Evolutionary conservation across 2,329 filamentous ascomycete genomes (phyloP), one percentile per base, ranked within the genome.

Genomic region (Xylariaceae sp.): DNA sequence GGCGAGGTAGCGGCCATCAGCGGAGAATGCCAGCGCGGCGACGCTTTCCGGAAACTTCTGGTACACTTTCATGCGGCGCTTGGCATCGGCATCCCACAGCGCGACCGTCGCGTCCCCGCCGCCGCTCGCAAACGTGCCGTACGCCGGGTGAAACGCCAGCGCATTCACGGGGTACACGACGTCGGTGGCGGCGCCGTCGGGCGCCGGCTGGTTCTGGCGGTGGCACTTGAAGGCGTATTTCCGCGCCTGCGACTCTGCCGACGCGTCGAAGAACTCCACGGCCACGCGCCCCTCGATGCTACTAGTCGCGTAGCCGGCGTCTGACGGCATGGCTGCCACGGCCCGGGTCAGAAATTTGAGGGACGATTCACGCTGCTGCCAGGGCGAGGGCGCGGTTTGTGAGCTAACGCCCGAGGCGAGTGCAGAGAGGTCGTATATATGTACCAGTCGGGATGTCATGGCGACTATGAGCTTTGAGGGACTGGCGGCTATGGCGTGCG

Each of bases 161-260:
- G 92, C 88, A 68, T 97, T 94, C 62, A 97, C 92, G 0, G 92
- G 92, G 67, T 92, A 96, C 3, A 97, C 91, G 4, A 96, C 81
- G 66, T 96, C 92, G 24, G 80, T 85, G 43, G 81, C 81, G 48
- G 76, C 70, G 24, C 57, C 72, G 32, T 82, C 81, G 8, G 81
- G 80, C 33, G 86, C 81, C 2, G 83, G 74, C 8, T 79, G 80
- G 1, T 85, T 81, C 71, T 96, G 91, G 4, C 94, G 84, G 74
- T 99, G 94, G 74, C 94, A 99, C 74, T 99, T 99, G 83, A 99
- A 99, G 11, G 94, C 94, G 72, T 97, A 99, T 73, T 97, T 97
- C 62, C 92, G 84, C 32, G 89, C 88, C 75, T 97, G 92, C 3
- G 89, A 92, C 71, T 93, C 89, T 35, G 85, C 79, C 4, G 86